Evolutionary conservation across 371 early-diverging fungal genomes (phyloP).

Genomic region (Dinochytrium kinnereticum): DNA sequence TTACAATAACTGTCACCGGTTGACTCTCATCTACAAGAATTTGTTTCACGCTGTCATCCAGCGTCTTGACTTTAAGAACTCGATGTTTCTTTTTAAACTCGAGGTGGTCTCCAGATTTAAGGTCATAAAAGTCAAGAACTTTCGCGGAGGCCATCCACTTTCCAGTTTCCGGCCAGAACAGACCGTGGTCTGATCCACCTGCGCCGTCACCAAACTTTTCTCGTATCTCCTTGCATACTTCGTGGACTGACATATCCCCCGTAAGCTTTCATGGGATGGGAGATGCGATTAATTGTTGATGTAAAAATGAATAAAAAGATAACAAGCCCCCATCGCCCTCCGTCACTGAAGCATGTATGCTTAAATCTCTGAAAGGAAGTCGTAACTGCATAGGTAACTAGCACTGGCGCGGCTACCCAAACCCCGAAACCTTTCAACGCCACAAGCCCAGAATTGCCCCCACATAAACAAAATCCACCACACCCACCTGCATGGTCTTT

Average conservation of each 20-base stretch:
- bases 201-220: constrained; percentile 50
- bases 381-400: no score
- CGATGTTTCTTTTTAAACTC: constrained; percentile 64
- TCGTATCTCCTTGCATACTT: constrained; percentile 57
- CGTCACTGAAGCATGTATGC: no score
- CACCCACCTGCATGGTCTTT: constrained; percentile 46
- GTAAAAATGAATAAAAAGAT: no score
- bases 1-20: constrained; percentile 48
- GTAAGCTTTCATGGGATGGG: constrained; percentile 47
- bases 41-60: constrained; percentile 59
- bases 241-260: constrained; percentile 54
- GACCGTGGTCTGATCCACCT: constrained; percentile 56
- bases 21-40: constrained; percentile 59
- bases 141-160: constrained; percentile 57
- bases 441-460: no score
- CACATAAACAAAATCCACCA: not conserved
- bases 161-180: constrained; percentile 52
- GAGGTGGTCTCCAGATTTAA: constrained; percentile 54
- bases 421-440: no score
- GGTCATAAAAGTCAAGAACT: constrained; percentile 59
- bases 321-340: no score
- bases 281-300: no score
- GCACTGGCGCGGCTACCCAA: no score
- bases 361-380: no score
- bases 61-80: constrained; percentile 50